phyloP scores from a whole-genome alignment of 1,284 basidiomycete species.

The Coniferiporia sulphurascens region DNA sequence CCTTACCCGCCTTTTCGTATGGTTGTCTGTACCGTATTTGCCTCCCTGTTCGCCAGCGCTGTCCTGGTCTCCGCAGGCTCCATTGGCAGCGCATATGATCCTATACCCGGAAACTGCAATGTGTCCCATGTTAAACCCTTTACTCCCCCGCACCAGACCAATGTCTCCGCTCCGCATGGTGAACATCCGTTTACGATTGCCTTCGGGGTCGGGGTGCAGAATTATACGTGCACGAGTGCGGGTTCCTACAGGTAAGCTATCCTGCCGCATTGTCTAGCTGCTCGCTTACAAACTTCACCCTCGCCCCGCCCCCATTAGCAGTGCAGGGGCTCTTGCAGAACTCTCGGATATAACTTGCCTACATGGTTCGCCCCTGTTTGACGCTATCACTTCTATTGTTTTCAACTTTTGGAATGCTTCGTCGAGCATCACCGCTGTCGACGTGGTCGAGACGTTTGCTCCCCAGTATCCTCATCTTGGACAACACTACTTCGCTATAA shows the following conservation, averaged over 20 bases:
- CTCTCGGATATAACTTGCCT: constrained; percentile 59
- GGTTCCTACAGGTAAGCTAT: constrained; percentile 33
- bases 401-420: constrained; percentile 36
- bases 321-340: constrained; percentile 49
- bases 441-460: constrained; percentile 33
- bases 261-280: background rate
- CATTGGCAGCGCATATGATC: background rate
- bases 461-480: constrained; percentile 36
- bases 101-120: constrained; percentile 16
- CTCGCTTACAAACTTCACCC: background rate
- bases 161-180: constrained; percentile 31
- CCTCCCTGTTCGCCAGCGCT: constrained; percentile 8
- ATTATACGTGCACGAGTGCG: constrained; percentile 35
- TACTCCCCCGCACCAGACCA: constrained; percentile 26
- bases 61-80: background rate
- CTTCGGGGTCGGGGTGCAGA: constrained; percentile 43
- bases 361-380: constrained; percentile 34
- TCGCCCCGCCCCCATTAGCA: constrained; percentile 20
- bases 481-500: constrained; percentile 52
- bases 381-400: constrained; percentile 37
- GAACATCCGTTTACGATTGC: constrained; percentile 36
- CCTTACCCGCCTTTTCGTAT: constrained; percentile 5
- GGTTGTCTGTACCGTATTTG: constrained; percentile 2
- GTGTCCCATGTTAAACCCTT: constrained; percentile 21
- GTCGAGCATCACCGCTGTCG: constrained; percentile 27